A percentile compares a stretch with the other conserved stretches of the same genome.
These are phyloP conservation scores for Cladophialophora bantiana DNA, from an alignment of 2,329 filamentous ascomycete genomes.

Conservation along the genomic window DNA sequence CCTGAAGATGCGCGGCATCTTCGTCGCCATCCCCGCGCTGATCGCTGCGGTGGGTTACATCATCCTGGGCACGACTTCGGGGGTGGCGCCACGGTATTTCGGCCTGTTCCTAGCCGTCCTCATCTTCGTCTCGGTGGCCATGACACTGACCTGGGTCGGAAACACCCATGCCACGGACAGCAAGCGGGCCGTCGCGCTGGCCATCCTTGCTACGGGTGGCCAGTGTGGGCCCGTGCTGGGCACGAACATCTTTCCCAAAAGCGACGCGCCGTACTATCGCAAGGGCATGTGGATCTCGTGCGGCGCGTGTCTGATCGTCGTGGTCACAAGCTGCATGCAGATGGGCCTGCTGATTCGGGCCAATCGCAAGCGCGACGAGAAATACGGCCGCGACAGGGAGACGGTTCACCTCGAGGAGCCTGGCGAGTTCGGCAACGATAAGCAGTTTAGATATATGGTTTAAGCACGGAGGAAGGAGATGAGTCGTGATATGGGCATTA, in stretches of 20 bases:
- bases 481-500: neutral
- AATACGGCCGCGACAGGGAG: constrained; percentile 30
- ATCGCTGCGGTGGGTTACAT: constrained; percentile 69
- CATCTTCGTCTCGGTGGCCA: constrained; percentile 72
- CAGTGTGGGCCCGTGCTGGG: constrained; percentile 79
- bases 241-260: constrained; percentile 56
- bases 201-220: constrained; percentile 80
- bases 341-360: constrained; percentile 26
- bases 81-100: constrained; percentile 58
- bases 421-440: constrained; percentile 25
- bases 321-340: constrained; percentile 27
- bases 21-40: constrained; percentile 63
- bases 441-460: constrained; percentile 33
- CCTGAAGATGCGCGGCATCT: constrained; percentile 67
- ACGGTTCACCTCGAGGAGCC: constrained; percentile 29
- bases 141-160: constrained; percentile 73
- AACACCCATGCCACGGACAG: constrained; percentile 44
- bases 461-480: neutral
- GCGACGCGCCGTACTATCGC: constrained; percentile 46
- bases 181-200: constrained; percentile 34
- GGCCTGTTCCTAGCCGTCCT: constrained; percentile 65
- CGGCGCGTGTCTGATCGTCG: constrained; percentile 42
- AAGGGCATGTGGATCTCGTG: constrained; percentile 50
- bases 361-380: constrained; percentile 29
- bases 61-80: constrained; percentile 65